phyloP scores from a whole-genome alignment of 2,329 filamentous ascomycete genomes.

The Hymenoscyphus salicellus region DNA sequence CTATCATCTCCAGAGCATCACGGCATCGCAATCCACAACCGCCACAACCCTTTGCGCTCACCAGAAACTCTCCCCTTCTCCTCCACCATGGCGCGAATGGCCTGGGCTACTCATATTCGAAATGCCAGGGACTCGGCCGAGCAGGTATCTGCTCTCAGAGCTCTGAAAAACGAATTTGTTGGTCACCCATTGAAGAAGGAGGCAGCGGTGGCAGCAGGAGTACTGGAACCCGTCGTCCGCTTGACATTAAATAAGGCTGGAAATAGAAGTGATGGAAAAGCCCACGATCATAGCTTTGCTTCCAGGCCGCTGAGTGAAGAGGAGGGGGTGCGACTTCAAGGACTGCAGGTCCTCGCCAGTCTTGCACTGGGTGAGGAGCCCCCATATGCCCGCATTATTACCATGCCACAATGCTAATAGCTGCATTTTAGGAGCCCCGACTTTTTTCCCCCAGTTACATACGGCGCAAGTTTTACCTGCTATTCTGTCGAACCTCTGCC shows the following conservation, averaged over 20 bases:
- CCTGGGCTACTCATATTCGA: conserved; percentile 56
- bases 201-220: conserved; percentile 67
- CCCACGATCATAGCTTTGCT: conserved; percentile 45
- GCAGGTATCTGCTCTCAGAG: conserved; percentile 60
- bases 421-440: conserved; percentile 62
- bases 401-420: conserved; percentile 14
- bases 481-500: conserved; percentile 69
- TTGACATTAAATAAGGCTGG: conserved; percentile 44
- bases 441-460: conserved; percentile 73
- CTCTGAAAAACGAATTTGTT: conserved; percentile 83
- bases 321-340: conserved; percentile 69
- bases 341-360: conserved; percentile 79
- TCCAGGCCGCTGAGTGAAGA: conserved; percentile 51
- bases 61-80: background rate
- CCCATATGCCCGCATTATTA: background rate
- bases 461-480: conserved; percentile 64
- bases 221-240: conserved; percentile 59
- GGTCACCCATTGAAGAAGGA: conserved; percentile 88
- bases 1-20: background rate
- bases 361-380: conserved; percentile 70
- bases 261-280: conserved; percentile 45
- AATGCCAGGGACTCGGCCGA: conserved; percentile 51
- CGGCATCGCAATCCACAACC: background rate
- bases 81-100: conserved; percentile 37
- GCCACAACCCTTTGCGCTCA: background rate